phyloP scores from a whole-genome alignment of 2,329 filamentous ascomycete genomes.

The Cryphonectria nitschkei region DNA sequence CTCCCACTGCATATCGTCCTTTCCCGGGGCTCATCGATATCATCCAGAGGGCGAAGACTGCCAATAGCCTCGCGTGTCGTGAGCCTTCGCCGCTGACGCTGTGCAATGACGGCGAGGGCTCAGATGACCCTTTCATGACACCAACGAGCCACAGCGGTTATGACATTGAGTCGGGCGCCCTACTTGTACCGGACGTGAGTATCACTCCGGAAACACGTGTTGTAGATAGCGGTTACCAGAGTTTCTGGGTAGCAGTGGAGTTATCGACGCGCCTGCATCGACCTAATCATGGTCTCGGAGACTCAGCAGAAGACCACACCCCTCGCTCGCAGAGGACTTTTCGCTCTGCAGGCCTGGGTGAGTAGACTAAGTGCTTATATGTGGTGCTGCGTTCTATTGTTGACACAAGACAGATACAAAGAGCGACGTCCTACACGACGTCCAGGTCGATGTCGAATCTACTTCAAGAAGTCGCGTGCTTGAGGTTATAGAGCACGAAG shows the following conservation, averaged over 20 bases:
- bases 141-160: background rate
- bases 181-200: constrained; percentile 17
- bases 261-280: constrained; percentile 9
- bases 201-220: constrained; percentile 26
- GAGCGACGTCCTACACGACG: constrained; percentile 21
- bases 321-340: background rate
- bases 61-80: background rate
- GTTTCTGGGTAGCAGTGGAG: constrained; percentile 29
- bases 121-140: constrained; percentile 16
- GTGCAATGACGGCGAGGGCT: background rate
- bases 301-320: background rate
- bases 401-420: constrained; percentile 19
- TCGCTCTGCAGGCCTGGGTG: background rate
- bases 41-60: constrained; percentile 20
- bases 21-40: constrained; percentile 24
- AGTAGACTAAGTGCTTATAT: background rate
- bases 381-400: background rate
- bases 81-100: background rate
- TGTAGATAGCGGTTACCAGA: constrained; percentile 19
- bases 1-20: constrained; percentile 15
- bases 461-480: constrained; percentile 39
- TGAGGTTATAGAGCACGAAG: constrained; percentile 51
- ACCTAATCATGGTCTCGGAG: background rate
- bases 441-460: constrained; percentile 24
- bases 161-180: background rate